Evolutionary conservation across 2,329 filamentous ascomycete genomes (phyloP), one percentile per base, ranked within the genome.

Genomic region (Arthrobotrys pseudoclavata): DNA sequence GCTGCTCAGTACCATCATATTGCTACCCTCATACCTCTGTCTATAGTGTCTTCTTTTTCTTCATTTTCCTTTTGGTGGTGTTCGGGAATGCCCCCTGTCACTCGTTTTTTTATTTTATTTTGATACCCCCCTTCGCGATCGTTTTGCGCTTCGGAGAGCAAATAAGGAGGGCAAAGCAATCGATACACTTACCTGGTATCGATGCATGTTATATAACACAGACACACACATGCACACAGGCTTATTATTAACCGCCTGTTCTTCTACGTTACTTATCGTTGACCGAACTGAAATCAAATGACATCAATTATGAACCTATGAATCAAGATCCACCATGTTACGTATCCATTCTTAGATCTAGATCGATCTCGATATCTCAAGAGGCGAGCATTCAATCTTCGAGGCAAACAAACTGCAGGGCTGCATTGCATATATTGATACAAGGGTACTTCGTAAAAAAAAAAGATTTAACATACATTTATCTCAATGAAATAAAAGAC

Each of bases 1-100:
- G 26, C 26, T 34, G 29, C 29, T 55, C n/a, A 20, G 31, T 50
- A 15, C 34, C 55, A 5, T 42, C 20, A 42, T 26, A 18, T 53
- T n/a, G 10, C 18, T n/a, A 57, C 29, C 29, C 13, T 24, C 10
- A 24, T 26, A n/a, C 34, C 6, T 24, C 13, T 66, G 62, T 66
- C 42, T 42, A 66, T 66, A 66, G 26, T 29, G 12, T 52, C 20
- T 18, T 40, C 50, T 42, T 40, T 37, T 18, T 37, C 12, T 22
- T 48, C 20, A 12, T 40, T 37, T 31, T 24, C 9, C 7, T 55
- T 34, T 24, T 62, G 69, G 47, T 45, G 69, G 60, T 48, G 60
- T 72, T 72, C 61, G 34, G 69, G 69, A 60, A 72, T 66, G 61
- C 61, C 60, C 66, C 60, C 60, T 29, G 37, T 47, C 34, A 42